A percentile compares a stretch with the other conserved stretches of the same genome.
phyloP scores from a whole-genome alignment of 768 basidiomycete genomes.

The Kwoniella europaea region DNA sequence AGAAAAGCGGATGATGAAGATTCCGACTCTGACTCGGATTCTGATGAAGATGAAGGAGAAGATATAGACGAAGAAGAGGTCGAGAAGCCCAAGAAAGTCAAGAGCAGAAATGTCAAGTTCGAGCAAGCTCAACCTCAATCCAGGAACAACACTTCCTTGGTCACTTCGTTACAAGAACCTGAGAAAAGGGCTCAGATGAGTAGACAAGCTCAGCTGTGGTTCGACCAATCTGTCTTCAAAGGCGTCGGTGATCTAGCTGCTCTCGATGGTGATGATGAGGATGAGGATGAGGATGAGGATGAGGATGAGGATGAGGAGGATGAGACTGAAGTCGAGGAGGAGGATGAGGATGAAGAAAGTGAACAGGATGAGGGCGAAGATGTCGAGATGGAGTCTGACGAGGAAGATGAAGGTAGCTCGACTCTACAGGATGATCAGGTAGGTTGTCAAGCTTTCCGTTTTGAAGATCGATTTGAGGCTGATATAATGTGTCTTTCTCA shows the following conservation, averaged over 20 bases:
- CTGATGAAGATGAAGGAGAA: slow-evolving; percentile 62
- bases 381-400: slow-evolving; percentile 48
- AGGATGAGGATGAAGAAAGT: slow-evolving; percentile 51
- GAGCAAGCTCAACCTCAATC: slow-evolving; percentile 17
- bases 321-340: slow-evolving; percentile 43
- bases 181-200: slow-evolving; percentile 58
- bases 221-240: slow-evolving; percentile 87
- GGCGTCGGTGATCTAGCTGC: slow-evolving; percentile 63
- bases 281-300: slow-evolving; percentile 51
- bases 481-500: not conserved
- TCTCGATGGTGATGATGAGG: slow-evolving; percentile 60
- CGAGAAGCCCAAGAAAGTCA: slow-evolving; percentile 42
- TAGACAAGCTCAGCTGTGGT: slow-evolving; percentile 81
- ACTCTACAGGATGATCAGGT: slow-evolving; percentile 42
- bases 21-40: slow-evolving; percentile 55
- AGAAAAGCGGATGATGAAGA: slow-evolving; percentile 52
- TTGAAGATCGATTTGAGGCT: no score
- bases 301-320: slow-evolving; percentile 58
- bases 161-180: slow-evolving; percentile 62
- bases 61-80: slow-evolving; percentile 44
- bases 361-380: slow-evolving; percentile 49
- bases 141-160: slow-evolving; percentile 53
- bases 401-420: slow-evolving; percentile 22
- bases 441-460: slow-evolving; percentile 4
- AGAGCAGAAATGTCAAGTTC: slow-evolving; percentile 29